Base-by-base conservation (phyloP, 805 yeast species). In the Starmerella cellae region DNA sequence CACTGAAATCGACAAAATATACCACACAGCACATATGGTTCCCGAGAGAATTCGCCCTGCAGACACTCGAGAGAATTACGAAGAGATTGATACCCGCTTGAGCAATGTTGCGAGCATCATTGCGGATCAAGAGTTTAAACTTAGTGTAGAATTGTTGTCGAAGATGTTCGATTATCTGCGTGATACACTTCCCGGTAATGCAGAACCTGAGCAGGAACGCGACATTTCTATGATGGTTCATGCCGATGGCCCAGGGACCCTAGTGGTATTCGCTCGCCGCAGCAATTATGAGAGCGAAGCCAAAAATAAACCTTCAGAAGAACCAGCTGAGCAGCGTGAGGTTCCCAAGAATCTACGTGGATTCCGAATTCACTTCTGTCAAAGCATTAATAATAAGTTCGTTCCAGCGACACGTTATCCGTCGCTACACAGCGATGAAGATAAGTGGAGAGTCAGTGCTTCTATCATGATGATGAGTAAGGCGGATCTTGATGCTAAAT, bases 111-210 rank as follows among this genome's bases (percentile, higher is more conserved):
- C 76, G 2, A 48, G 71, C 1, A 52, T 55, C 39, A 67, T 80
- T 38, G 94, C 88, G 0, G 75, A 79, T 20, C 58, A 60, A 14
- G 94, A 84, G 57, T 81, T 83, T 58, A 71, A 68, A 48, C 56
- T 71, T 17, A 76, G 85, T 5, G 52, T 80, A 46, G 57, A 65
- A 10, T 56, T 82, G 2, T 66, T 81, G 62, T 59, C 63, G n/a
- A 58, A 62, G 17, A 33, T 77, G 1, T 47, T 79, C 43, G 62
- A 67, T 21, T 45, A 52, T 2, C 59, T 74, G 22, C 56, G 59
- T 0, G 45, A 52, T 5, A 55, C 20, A 60, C 9, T 41, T 3
- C 28, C 43, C 28, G 20, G 33, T 24, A 21, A 20, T 5, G 36
- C 19, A 4, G 6, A 8, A 5, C 26, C 19, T 5, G 32, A 29